phyloP scores from a whole-genome alignment of 176 grass and related monocot genomes.

The Guadua angustifolia region DNA sequence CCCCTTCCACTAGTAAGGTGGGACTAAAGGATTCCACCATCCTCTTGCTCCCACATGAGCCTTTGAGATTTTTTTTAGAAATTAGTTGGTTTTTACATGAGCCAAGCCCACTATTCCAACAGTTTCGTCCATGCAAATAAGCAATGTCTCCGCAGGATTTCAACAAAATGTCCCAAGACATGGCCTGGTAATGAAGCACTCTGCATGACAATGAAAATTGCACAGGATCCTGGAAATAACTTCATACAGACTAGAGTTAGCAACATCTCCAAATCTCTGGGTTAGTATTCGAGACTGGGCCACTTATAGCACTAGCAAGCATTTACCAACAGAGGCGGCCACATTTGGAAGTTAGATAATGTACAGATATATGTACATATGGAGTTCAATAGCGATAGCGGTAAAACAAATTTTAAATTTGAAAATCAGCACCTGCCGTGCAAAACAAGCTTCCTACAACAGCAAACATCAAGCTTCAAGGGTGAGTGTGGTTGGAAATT shows the following conservation, averaged over 20 bases:
- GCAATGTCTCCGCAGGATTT: neutral
- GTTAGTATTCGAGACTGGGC: neutral
- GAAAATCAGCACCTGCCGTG: neutral
- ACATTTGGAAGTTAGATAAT: constrained; percentile 36
- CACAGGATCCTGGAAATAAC: neutral
- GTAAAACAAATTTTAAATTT: constrained; percentile 23
- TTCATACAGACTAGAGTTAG: neutral
- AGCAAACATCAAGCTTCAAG: constrained; percentile 13
- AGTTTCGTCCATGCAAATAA: neutral
- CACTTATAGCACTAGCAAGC: constrained; percentile 1
- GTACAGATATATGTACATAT: constrained; percentile 60
- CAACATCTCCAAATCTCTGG: neutral
- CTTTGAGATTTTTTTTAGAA: too few species aligned
- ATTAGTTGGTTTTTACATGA: too few species aligned
- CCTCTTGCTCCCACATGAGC: too few species aligned
- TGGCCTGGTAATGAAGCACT: neutral
- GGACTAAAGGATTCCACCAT: too few species aligned
- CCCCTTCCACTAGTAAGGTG: too few species aligned
- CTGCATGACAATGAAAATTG: neutral
- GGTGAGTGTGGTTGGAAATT: constrained; percentile 28
- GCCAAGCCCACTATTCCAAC: too few species aligned
- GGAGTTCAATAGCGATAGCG: neutral
- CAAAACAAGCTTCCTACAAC: constrained; percentile 29
- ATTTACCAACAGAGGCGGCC: constrained; percentile 8
- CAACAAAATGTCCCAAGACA: neutral